Conservation (phyloP, 306 rosid species). For the Abrus pulchellus region DNA sequence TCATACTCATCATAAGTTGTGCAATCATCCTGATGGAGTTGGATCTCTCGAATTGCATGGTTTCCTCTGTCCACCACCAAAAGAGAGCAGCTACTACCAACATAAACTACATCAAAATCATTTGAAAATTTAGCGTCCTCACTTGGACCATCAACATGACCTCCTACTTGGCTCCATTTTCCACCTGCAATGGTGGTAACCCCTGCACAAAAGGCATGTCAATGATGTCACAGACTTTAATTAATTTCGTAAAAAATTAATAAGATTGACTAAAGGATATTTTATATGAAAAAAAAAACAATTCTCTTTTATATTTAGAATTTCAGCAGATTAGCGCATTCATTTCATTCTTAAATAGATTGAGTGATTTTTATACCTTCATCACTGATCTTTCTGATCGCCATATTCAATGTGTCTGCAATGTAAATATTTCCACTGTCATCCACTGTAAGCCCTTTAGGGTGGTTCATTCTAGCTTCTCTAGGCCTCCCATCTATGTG, state of each 20-base stretch:
- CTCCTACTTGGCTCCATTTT: conserved; percentile 79
- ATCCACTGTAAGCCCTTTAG: conserved; percentile 89
- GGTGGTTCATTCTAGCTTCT: conserved; percentile 94
- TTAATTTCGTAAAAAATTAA: neutral
- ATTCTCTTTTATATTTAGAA: neutral
- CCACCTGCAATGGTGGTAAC: conserved; percentile 99
- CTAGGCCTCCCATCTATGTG: conserved; percentile 92
- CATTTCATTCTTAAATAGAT: conserved; percentile 21
- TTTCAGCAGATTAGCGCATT: conserved; percentile 23
- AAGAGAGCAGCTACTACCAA: conserved; percentile 86
- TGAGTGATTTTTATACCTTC: conserved; percentile 61
- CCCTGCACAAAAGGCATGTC: conserved; percentile 59
- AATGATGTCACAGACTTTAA: conserved; percentile 33
- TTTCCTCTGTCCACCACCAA: conserved; percentile 94
- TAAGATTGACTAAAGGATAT: too few species aligned
- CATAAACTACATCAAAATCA: conserved; percentile 86
- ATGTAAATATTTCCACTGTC: conserved; percentile 87
- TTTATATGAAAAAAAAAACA: too few species aligned
- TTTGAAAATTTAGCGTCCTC: conserved; percentile 95
- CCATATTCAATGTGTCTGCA: conserved; percentile 98
- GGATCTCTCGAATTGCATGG: conserved; percentile 93
- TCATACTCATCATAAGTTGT: conserved; percentile 55
- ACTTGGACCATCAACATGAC: conserved; percentile 98
- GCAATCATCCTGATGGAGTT: conserved; percentile 86
- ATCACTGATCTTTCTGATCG: conserved; percentile 91